These are phyloP conservation scores for Cladophialophora chaetospira DNA, from an alignment of 2,329 filamentous ascomycete species.

Conservation along the genomic window DNA sequence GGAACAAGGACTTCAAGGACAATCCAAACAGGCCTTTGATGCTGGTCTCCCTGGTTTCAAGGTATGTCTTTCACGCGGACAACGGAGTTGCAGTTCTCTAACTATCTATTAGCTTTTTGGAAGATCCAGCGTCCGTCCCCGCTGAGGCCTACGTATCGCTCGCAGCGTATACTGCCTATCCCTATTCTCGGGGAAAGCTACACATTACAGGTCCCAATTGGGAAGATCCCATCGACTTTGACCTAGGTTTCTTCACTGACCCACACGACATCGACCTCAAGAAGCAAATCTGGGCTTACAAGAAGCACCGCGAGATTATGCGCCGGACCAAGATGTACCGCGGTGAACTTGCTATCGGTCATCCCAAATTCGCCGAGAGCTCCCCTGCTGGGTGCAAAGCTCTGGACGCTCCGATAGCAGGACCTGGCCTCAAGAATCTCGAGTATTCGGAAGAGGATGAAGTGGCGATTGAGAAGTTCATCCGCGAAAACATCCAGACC, in stretches of 20 bases:
- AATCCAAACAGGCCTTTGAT: not conserved
- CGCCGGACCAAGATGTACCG: conserved; percentile 57
- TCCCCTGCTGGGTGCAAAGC: conserved; percentile 47
- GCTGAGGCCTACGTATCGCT: conserved; percentile 18
- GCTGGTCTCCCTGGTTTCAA: not conserved
- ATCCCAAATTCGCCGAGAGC: conserved; percentile 42
- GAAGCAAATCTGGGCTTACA: conserved; percentile 65
- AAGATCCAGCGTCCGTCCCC: conserved; percentile 37
- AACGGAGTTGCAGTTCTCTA: conserved; percentile 21
- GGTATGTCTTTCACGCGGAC: not conserved
- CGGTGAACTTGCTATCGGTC: conserved; percentile 42
- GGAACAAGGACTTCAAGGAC: not conserved
- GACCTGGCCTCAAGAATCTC: conserved; percentile 42
- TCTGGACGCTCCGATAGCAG: conserved; percentile 14
- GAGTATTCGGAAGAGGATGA: conserved; percentile 54
- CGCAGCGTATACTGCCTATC: conserved; percentile 46
- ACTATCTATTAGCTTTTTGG: conserved; percentile 19
- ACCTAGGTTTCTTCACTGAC: conserved; percentile 60
- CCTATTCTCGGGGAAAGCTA: conserved; percentile 56
- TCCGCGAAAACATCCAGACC: conserved; percentile 16
- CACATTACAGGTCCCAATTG: conserved; percentile 53
- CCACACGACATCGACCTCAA: conserved; percentile 59
- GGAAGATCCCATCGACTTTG: conserved; percentile 56
- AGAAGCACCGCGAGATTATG: conserved; percentile 63
- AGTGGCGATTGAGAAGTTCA: conserved; percentile 44